Evolutionary conservation across 164 flowering plant species (phyloP).

Genomic region (Macadamia tetraphylla): DNA sequence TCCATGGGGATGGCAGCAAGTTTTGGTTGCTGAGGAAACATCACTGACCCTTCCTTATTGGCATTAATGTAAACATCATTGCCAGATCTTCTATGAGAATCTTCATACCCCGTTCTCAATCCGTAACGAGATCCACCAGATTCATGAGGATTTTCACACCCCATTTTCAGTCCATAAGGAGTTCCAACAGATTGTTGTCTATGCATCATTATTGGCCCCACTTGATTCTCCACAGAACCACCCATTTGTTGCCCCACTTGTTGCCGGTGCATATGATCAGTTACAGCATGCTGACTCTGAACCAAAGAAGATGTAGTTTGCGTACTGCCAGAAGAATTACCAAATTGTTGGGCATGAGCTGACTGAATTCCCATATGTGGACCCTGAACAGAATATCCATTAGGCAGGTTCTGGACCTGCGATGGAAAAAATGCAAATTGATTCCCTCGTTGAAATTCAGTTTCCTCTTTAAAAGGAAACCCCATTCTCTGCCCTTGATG

Average conservation of each 20-base stretch:
- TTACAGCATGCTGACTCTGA: constrained; percentile 35
- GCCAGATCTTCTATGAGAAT: constrained; percentile 29
- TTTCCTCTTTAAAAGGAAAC: constrained; percentile 44
- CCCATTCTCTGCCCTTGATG: constrained; percentile 42
- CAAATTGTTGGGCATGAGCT: constrained; percentile 34
- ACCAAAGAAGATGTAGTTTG: constrained; percentile 25
- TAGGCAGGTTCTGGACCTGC: constrained; percentile 33
- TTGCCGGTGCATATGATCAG: constrained; percentile 35
- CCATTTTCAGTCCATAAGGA: constrained; percentile 15
- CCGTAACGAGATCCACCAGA: too few relatives aligned
- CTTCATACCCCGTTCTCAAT: too few relatives aligned
- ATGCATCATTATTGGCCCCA: constrained; percentile 37
- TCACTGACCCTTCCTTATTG: constrained; percentile 34
- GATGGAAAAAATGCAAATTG: constrained; percentile 46
- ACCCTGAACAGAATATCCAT: constrained; percentile 33
- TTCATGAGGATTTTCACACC: constrained; percentile 34
- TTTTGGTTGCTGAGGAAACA: constrained; percentile 48
- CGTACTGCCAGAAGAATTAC: constrained; percentile 28
- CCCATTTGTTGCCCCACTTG: constrained; percentile 33
- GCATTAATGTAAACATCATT: constrained; percentile 38
- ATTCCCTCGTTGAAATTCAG: constrained; percentile 39
- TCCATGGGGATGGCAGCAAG: constrained; percentile 46
- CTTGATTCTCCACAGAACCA: constrained; percentile 44
- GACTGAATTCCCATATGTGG: constrained; percentile 31
- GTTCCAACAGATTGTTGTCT: constrained; percentile 42